Evolutionary conservation across 805 yeast species (phyloP).

Genomic region (Kuraishia molischiana): DNA sequence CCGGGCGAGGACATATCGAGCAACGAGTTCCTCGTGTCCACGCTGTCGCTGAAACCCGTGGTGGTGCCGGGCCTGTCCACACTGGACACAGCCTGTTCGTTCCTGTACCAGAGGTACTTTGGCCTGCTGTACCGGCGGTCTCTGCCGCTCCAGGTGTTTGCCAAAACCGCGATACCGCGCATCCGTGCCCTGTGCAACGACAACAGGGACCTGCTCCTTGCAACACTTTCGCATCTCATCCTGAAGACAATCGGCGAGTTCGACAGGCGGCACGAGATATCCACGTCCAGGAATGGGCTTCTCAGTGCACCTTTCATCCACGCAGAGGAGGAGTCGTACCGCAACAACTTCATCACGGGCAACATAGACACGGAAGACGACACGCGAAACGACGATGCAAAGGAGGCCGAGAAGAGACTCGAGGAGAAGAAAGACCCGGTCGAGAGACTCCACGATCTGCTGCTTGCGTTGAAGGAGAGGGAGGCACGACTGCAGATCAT

Average conservation of each 20-base stretch:
- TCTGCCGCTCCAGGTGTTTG: constrained; percentile 17
- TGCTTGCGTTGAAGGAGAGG: constrained; percentile 10
- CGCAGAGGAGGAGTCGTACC: background rate
- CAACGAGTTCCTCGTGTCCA: background rate
- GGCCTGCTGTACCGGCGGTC: constrained; percentile 15
- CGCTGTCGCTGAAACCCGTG: background rate
- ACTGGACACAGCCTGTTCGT: constrained; percentile 13
- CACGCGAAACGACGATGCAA: background rate
- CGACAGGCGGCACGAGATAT: constrained; percentile 9
- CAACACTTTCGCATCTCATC: constrained; percentile 10
- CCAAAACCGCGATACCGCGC: constrained; percentile 20
- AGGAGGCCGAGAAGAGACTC: background rate
- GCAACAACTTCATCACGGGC: background rate
- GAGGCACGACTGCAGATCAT: constrained; percentile 21
- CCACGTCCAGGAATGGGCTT: background rate
- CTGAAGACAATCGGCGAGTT: constrained; percentile 11
- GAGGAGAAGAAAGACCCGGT: constrained; percentile 1
- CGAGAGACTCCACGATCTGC: constrained; percentile 3
- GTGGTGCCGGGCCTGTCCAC: constrained; percentile 1
- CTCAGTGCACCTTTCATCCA: background rate
- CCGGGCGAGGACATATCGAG: background rate
- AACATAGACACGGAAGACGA: background rate
- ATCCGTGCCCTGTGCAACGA: constrained; percentile 11
- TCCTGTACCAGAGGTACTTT: constrained; percentile 16
- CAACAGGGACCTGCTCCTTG: background rate